These are phyloP conservation scores for Blastomyces silverae DNA, from an alignment of 2,329 filamentous ascomycete genomes.

Conservation along the genomic window DNA sequence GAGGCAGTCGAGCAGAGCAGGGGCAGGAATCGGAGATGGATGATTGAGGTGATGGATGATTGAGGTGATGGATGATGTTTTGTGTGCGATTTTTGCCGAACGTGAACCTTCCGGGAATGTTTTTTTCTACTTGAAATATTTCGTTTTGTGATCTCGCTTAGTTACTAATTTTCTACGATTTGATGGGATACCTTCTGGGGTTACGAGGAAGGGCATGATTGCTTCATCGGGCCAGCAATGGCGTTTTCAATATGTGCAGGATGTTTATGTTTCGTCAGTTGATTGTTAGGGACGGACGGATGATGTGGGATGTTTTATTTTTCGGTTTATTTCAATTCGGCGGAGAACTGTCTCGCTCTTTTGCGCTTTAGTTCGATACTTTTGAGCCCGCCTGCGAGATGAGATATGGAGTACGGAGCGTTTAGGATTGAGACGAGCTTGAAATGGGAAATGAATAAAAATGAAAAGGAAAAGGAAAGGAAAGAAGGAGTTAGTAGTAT, in stretches of 20 bases:
- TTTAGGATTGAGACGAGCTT: too few species aligned
- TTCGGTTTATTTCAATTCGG: background rate
- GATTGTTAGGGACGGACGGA: background rate
- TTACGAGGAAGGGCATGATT: background rate
- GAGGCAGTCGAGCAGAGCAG: background rate
- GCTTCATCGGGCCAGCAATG: too few species aligned
- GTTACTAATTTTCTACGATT: background rate
- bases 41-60: background rate
- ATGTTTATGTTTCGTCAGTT: too few species aligned
- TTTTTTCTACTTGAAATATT: background rate
- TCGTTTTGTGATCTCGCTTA: background rate
- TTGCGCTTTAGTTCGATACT: background rate
- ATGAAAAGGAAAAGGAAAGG: too few species aligned
- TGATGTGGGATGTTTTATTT: background rate
- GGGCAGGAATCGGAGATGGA: background rate
- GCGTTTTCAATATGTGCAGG: too few species aligned
- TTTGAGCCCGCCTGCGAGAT: background rate
- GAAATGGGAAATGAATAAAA: too few species aligned
- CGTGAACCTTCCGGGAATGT: background rate
- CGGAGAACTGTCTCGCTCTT: background rate
- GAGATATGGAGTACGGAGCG: background rate
- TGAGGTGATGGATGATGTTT: background rate
- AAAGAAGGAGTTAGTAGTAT: too few species aligned
- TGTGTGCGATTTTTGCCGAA: background rate
- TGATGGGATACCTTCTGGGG: background rate